Evolutionary conservation across 2,329 filamentous ascomycete genomes (phyloP), one percentile per base, ranked within the genome.

Genomic region (Grosmannia clavigera): DNA sequence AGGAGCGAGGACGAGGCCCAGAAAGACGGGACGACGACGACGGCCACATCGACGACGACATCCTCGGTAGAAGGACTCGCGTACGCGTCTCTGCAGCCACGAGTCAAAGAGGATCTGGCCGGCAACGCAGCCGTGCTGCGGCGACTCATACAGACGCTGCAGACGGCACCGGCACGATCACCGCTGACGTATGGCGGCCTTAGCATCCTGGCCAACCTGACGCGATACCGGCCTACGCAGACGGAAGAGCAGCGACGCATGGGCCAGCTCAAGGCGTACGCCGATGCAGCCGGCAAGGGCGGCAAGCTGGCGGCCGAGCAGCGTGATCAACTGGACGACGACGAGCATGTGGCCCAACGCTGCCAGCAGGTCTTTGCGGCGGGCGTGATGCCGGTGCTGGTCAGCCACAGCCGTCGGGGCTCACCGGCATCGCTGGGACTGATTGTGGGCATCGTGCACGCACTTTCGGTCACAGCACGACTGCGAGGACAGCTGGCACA

Each of bases 221-320:
- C 90, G 16, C 79, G 82, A 35, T 97, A 95, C 70, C 80, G 83
- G 50, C 91, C 91, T 7, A 77, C 78, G 9, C 78, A 92, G 50
- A 86, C 90, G 0, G 92, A 96, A 64, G 94, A 99, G 72, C 87
- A 96, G 67, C 94, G 92, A 75, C 90, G 89, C 68, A 90, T 99
- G 75, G 82, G 82, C 6, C 89, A 99, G 70, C 81, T 99, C 53
- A 96, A 95, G 75, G 90, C 91, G 2, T 99, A 97, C 67, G 94
- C 94, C 16, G 90, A 95, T 69, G 88, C 90, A 0, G 85, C 85
- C 5, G 91, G 90, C 67, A 81, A 82, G 62, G 85, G 85, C 5
- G 91, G 90, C 67, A 81, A 82, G 62, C 25, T 19, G 27, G 22
- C 40, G 27, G 54, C 3, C 35, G 69, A 81, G 22, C 75, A 79